Base-by-base conservation (phyloP, 2,329 filamentous ascomycete genomes). In the Falciphora oryzae region DNA sequence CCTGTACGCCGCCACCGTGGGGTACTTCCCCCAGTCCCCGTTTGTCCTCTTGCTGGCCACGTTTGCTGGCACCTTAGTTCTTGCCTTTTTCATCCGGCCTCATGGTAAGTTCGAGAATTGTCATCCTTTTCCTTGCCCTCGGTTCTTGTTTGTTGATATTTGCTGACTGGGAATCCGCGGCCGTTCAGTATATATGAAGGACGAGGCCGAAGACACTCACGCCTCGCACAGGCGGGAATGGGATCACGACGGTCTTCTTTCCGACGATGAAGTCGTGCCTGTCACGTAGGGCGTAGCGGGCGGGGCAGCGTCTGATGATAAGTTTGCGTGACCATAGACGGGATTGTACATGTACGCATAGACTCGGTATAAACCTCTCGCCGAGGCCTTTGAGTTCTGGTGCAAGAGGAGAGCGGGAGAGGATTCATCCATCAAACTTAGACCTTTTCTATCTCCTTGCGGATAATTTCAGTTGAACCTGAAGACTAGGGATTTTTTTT, bases 1-100 rank as follows among this genome's bases (percentile, higher is more conserved):
- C 6, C 85, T 98, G 13, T 99, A 96, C 74, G 90, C 89, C 18
- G 80, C 83, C 2, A 98, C 95, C 0, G 91, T 97, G 1, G 86
- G 83, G 27, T 86, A 78, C 1, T 94, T 90, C 69, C 87, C 92
- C 0, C 92, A 95, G 75, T 87, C 92, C 0, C 89, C 96, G 0
- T 97, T 97, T 74, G 85, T 96, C 11, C 85, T 90, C 62, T 76
- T 98, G 59, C 79, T 84, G 0, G 76, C 77, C 10, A 80, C 91
- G 0, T 96, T 96, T 73, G 83, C 78, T 1, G 29, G 88, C 11
- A 88, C 88, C 0, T 82, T 94, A 35, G 63, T 88, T 2, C 81
- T 86, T 64, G 90, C 87, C 71, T 89, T 89, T 75, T 84, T 93
- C 64, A 80, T 98, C 31, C 84, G 80, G 71, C 89, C 93, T 4